phyloP scores from a whole-genome alignment of 805 yeast species.

The Groenewaldozyma salmanticensis region DNA sequence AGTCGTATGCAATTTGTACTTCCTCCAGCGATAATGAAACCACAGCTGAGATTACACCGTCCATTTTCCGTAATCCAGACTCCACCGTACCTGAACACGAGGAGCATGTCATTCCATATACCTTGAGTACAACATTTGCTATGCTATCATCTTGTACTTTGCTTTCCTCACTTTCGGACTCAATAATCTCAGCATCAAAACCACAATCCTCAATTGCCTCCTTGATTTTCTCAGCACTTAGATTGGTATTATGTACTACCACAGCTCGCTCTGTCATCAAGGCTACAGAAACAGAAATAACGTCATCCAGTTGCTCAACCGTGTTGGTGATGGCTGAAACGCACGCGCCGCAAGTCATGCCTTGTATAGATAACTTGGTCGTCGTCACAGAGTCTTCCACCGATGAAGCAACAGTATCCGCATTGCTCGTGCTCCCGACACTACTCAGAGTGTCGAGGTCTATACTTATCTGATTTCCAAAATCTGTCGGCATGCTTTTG shows the following conservation, averaged over 20 bases:
- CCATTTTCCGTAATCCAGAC: constrained; percentile 32
- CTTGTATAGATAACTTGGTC: constrained; percentile 35
- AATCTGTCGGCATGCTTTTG: no score
- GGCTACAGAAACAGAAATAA: constrained; percentile 51
- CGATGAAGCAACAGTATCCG: no score
- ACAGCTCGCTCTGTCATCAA: constrained; percentile 66
- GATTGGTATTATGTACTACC: constrained; percentile 38
- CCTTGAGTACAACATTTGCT: constrained; percentile 23
- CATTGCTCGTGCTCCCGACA: no score
- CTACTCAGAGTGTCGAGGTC: no score
- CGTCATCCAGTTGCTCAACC: constrained; percentile 41
- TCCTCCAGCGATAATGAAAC: constrained; percentile 47
- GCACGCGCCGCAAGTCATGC: constrained; percentile 94
- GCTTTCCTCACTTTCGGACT: not conserved
- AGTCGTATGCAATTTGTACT: constrained; percentile 43
- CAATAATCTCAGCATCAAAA: constrained; percentile 39
- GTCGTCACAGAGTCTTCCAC: no score
- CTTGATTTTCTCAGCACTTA: constrained; percentile 31
- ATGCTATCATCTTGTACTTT: not conserved
- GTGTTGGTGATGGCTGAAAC: constrained; percentile 54
- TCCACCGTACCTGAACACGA: constrained; percentile 44
- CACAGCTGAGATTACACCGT: constrained; percentile 41
- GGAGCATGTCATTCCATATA: constrained; percentile 56
- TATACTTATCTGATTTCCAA: no score
- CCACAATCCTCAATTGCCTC: constrained; percentile 69